phyloP scores from a whole-genome alignment of 1,284 basidiomycete species.

The Acaromyces ingoldii region DNA sequence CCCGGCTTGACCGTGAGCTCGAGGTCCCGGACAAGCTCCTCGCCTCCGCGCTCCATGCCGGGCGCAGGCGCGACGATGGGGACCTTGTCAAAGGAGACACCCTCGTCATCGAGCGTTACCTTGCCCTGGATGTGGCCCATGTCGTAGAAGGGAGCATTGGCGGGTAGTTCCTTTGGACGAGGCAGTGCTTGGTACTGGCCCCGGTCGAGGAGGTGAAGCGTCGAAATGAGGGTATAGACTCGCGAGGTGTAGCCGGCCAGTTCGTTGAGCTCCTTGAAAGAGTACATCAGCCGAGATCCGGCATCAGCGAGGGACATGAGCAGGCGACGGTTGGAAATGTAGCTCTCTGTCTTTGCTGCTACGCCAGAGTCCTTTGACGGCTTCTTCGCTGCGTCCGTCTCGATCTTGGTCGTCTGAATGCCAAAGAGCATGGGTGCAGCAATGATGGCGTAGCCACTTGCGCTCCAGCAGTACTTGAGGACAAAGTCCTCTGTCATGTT shows the following conservation, averaged over 20 bases:
- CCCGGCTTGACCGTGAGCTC: constrained; percentile 68
- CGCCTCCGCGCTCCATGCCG: constrained; percentile 57
- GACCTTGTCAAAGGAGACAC: constrained; percentile 54
- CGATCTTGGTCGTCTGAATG: not conserved
- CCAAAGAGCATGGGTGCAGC: constrained; percentile 46
- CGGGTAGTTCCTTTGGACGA: constrained; percentile 32
- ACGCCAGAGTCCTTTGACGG: constrained; percentile 64
- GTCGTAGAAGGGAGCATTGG: constrained; percentile 43
- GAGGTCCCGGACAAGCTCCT: constrained; percentile 69
- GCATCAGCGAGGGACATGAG: constrained; percentile 90
- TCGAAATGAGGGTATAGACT: constrained; percentile 79
- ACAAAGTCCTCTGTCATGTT: constrained; percentile 50
- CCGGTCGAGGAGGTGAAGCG: constrained; percentile 61
- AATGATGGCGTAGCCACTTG: constrained; percentile 49
- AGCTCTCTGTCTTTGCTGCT: constrained; percentile 64
- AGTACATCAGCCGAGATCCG: constrained; percentile 84
- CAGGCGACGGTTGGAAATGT: constrained; percentile 81
- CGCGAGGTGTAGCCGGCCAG: constrained; percentile 86
- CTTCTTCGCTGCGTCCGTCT: constrained; percentile 56
- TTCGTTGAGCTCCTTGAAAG: constrained; percentile 77
- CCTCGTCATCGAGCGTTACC: constrained; percentile 15
- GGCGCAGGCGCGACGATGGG: constrained; percentile 69
- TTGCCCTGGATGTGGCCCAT: constrained; percentile 53
- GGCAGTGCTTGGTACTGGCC: constrained; percentile 45
- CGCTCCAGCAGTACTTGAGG: constrained; percentile 49